Evolutionary conservation across 306 rosid species (phyloP), one percentile per base, ranked within the genome.

Genomic region (Acacia crassicarpa): DNA sequence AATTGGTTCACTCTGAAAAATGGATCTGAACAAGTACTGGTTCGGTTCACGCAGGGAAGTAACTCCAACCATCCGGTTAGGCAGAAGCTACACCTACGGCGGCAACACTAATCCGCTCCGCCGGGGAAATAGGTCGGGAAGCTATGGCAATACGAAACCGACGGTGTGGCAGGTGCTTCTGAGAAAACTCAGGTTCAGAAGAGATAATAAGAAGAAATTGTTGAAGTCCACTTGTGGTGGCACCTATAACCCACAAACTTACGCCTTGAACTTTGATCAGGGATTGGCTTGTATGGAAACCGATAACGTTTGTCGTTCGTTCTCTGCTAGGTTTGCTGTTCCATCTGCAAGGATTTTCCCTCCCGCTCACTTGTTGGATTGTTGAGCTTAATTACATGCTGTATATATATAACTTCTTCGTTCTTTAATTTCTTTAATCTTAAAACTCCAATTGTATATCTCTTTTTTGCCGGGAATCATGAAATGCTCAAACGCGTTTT

Each of bases 251-350:
- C 78, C 40, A 20, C 84, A 84, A 23, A 80, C 89, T 25, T 90
- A 93, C 63, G 86, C 85, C 2, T 85, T 83, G 87, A 93, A 93
- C 78, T 91, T 89, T 43, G 94, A 93, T 87, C 87, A 82, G 40
- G 92, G 92, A 59, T 81, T 72, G 17, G 85, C 84, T 2, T 87
- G 90, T 86, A 84, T 84, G 90, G 96, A 91, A 38, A 86, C 91
- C 0, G 93, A 93, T 72, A 90, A 86, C 66, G 77, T 85, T 1
- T 74, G 83, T 25, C 89, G 94, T 25, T 89, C 92, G 61, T 91
- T 93, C 91, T 89, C 93, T 1, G 93, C 97, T 79, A 84, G 93
- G 35, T 91, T 71, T 82, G 91, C 97, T 30, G 83, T 86, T 83
- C 94, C 98, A 11, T 89, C 94, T 0, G 1, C 14, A 58, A 85